Evolutionary conservation across 164 flowering plant species (phyloP), one percentile per base, ranked within the genome.

Genomic region (Dillenia turbinata): DNA sequence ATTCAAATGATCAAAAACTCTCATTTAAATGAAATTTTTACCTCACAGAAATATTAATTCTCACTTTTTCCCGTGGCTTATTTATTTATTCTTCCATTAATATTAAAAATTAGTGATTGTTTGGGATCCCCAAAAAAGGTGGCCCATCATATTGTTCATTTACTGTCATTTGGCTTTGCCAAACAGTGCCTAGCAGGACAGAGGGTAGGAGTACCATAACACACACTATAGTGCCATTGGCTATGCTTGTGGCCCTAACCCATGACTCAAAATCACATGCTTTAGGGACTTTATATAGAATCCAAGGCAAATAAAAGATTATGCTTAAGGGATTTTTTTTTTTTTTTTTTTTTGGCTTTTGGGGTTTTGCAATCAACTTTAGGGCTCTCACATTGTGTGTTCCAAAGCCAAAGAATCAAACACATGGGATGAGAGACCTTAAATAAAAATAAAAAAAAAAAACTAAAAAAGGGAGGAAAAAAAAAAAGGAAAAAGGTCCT

Each of bases 281-380:
- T 58, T 64, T 74, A 26, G 49, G 65, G 70, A 52, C 74, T 70
- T 71, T 68, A 62, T 62, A 73, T 67, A 69, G 81, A 70, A 80
- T 80, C 79, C 84, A 71, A 77, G 69, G 84, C 69, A 56, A 65
- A 44, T 55, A 62, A 60, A 63, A 61, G 22, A 63, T 44, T 43
- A 45, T 60, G 53, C 56, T 59, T 54, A 62, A 56, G 60, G 48
- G 43, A 10, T 68, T 47, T 49, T 53, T 52, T 70, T 66, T 60
- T 49, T 53, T 52, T 72, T 66, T 60, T 4, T 4, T 4, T 33
- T 33, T 33, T 33, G 6, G 43, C 9, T 69, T 47, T 49, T 53
- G 48, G 6, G 43, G 10, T 69, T 47, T 49, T 53, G 48, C 70
- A 60, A 57, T 19, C 56, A 53, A 52, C 62, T 69, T 71, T 73